These are phyloP conservation scores for Ceratobasidium sp. DNA, from an alignment of 1,284 basidiomycete species.

Conservation along the genomic window DNA sequence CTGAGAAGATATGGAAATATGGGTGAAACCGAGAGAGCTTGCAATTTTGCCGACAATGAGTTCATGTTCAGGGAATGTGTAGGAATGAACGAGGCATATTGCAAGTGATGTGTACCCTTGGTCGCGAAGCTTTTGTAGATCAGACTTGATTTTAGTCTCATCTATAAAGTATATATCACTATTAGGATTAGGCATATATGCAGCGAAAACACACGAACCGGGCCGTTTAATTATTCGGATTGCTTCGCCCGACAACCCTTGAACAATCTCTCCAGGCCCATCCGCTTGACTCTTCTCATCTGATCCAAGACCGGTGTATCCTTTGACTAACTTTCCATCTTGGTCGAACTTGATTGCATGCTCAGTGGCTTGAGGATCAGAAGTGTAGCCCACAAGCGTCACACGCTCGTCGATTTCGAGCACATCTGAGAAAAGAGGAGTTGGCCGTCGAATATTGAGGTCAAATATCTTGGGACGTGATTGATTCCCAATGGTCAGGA, in stretches of 20 bases:
- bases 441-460: constrained; percentile 84
- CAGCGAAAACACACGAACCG: constrained; percentile 60
- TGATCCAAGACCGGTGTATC: constrained; percentile 82
- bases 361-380: constrained; percentile 84
- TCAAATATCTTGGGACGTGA: constrained; percentile 92
- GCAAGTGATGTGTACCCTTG: constrained; percentile 88
- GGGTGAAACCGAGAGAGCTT: constrained; percentile 82
- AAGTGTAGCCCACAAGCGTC: constrained; percentile 92
- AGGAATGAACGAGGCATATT: constrained; percentile 91
- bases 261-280: constrained; percentile 83
- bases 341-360: constrained; percentile 83
- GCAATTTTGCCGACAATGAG: constrained; percentile 80
- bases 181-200: background rate
- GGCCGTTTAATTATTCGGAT: constrained; percentile 87
- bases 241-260: constrained; percentile 91
- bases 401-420: constrained; percentile 96
- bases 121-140: constrained; percentile 78
- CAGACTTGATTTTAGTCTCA: constrained; percentile 64
- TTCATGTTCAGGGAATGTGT: constrained; percentile 91
- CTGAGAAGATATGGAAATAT: constrained; percentile 90
- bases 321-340: constrained; percentile 73
- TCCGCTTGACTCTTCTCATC: constrained; percentile 76
- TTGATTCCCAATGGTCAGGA: constrained; percentile 93
- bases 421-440: constrained; percentile 84
- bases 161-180: constrained; percentile 63